Conservation (phyloP, 2,329 filamentous ascomycete genomes). For the Neobulgaria alba region DNA sequence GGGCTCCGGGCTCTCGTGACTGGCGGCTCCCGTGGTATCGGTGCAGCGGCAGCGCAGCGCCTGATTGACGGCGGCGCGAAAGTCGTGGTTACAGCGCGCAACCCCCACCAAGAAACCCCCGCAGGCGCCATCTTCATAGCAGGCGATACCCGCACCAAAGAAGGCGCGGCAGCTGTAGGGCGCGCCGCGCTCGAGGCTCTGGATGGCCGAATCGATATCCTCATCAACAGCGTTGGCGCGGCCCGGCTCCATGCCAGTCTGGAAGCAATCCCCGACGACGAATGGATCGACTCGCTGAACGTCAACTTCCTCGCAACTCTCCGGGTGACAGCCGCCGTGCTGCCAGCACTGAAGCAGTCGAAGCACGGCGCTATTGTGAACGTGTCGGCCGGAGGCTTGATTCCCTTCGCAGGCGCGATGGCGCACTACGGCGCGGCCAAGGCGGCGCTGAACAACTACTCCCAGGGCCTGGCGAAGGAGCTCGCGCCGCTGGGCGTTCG, state of each 20-base stretch:
- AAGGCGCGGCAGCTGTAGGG: background rate
- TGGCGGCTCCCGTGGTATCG: background rate
- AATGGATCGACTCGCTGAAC: conserved; percentile 1
- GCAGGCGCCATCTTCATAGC: conserved; percentile 1
- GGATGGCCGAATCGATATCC: background rate
- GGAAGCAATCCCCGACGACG: conserved; percentile 1
- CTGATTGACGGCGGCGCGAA: conserved; percentile 1
- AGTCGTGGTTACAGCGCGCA: conserved; percentile 1
- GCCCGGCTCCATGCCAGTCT: conserved; percentile 1
- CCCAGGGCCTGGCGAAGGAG: background rate
- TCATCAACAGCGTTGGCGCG: conserved; percentile 1
- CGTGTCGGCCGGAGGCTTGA: conserved; percentile 1
- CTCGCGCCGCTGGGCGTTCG: conserved; percentile 1
- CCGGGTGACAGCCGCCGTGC: background rate
- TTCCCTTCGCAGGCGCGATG: conserved; percentile 1
- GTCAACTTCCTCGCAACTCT: conserved; percentile 1
- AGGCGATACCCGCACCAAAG: conserved; percentile 1
- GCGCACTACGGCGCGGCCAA: conserved; percentile 1
- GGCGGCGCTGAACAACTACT: conserved; percentile 1
- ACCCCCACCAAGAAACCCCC: conserved; percentile 1
- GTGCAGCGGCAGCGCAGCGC: background rate
- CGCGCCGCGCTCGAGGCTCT: background rate
- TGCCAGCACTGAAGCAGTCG: conserved; percentile 1
- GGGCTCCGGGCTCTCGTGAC: background rate
- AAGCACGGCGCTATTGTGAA: conserved; percentile 2